A percentile compares a stretch with the other conserved stretches of the same genome.
Evolutionary conservation across 2,329 filamentous ascomycete species (phyloP).

Genomic region (Cryphonectria carpinicola): DNA sequence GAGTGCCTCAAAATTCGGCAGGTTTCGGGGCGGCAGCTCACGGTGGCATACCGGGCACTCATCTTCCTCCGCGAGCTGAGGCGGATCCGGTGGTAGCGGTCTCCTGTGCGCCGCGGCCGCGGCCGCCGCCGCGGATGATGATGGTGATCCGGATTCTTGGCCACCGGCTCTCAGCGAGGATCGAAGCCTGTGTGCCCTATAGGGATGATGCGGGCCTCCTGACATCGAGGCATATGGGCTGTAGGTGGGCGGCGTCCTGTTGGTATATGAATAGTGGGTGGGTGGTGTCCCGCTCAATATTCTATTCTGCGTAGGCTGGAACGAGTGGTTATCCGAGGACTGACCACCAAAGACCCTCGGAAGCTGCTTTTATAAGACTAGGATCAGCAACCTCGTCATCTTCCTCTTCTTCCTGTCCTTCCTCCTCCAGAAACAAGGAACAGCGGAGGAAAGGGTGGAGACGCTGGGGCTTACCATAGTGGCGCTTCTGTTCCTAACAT

Average conservation of each 20-base stretch:
- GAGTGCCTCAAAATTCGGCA: slow-evolving; percentile 57
- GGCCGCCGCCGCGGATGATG: slow-evolving; percentile 37
- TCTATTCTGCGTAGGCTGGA: slow-evolving; percentile 43
- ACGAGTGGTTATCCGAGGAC: slow-evolving; percentile 23
- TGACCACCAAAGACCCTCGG: slow-evolving; percentile 22
- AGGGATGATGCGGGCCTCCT: slow-evolving; percentile 5
- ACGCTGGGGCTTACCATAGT: slow-evolving; percentile 50
- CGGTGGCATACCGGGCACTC: slow-evolving; percentile 78
- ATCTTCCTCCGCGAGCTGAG: slow-evolving; percentile 70
- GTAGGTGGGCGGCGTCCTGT: neutral
- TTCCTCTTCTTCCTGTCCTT: too few relatives aligned
- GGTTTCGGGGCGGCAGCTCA: slow-evolving; percentile 64
- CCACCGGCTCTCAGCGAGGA: slow-evolving; percentile 41
- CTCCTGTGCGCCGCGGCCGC: slow-evolving; percentile 41
- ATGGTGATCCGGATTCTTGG: slow-evolving; percentile 37
- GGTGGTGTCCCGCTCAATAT: slow-evolving; percentile 47
- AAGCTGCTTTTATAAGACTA: neutral
- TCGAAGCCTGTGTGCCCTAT: slow-evolving; percentile 32
- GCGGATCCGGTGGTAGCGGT: slow-evolving; percentile 47
- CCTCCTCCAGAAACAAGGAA: neutral
- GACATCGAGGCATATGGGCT: neutral
- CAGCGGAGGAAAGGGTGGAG: neutral
- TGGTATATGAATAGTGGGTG: slow-evolving; percentile 38
- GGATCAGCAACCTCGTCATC: neutral
- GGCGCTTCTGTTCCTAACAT: slow-evolving; percentile 50